Percentiles rank a stretch among this genome's conserved stretches.
Evolutionary conservation across 257 asterid species (phyloP).

Genomic region (Prunella vulgaris): DNA sequence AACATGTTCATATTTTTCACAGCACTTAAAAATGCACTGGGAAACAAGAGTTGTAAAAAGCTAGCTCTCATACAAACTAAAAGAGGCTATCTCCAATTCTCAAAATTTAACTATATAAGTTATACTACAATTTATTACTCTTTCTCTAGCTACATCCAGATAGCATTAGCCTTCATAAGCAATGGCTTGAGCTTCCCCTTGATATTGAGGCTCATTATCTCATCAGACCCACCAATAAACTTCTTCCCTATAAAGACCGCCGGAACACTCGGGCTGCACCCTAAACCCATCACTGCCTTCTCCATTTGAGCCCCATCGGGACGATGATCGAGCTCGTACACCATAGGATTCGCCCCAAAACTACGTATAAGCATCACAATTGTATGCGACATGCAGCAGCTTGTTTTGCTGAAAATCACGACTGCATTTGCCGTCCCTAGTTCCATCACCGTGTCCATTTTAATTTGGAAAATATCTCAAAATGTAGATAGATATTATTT

Average conservation of each 20-base stretch:
- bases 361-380: conserved; percentile 36
- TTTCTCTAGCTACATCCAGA: conserved; percentile 39
- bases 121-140: background rate
- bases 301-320: conserved; percentile 44
- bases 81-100: background rate
- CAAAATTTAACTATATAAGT: background rate
- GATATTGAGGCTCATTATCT: conserved; percentile 56
- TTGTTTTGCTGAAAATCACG: conserved; percentile 57
- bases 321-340: conserved; percentile 42
- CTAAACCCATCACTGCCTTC: conserved; percentile 40
- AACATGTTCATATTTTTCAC: too few species aligned
- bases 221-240: conserved; percentile 59
- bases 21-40: too few species aligned
- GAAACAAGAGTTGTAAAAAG: too few species aligned
- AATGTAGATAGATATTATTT: background rate
- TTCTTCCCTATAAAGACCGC: conserved; percentile 55
- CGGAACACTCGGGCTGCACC: conserved; percentile 51
- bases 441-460: conserved; percentile 39
- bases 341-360: conserved; percentile 53
- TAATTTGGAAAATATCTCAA: background rate
- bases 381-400: conserved; percentile 56
- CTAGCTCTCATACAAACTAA: background rate
- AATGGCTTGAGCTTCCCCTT: conserved; percentile 46
- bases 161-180: conserved; percentile 54
- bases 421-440: conserved; percentile 44